Percentiles rank a stretch among this genome's conserved stretches.
Conservation (phyloP, 306 rosid species). For the Cicer yamashitae region DNA sequence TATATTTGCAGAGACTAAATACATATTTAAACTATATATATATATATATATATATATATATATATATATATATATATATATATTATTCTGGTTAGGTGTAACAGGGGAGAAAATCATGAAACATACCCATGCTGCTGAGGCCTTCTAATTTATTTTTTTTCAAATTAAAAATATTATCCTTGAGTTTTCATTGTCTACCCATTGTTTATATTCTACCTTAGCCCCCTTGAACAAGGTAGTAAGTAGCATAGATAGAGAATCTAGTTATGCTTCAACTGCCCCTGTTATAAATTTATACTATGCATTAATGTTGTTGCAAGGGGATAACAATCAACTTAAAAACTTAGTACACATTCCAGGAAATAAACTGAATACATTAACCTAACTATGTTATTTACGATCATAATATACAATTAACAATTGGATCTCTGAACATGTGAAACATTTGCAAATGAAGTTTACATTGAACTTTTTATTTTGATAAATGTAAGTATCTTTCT, state of each 20-base stretch:
- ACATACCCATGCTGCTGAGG: background rate
- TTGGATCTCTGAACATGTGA: background rate
- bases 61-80: too few relatives aligned
- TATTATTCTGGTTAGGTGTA: conserved; percentile 34
- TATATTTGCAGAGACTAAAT: too few relatives aligned
- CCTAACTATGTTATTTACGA: conserved; percentile 28
- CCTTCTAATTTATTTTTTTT: background rate
- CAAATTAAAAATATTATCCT: background rate
- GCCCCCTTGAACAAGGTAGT: background rate
- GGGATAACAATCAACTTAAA: conserved; percentile 15
- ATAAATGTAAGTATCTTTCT: too few relatives aligned
- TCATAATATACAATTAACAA: conserved; percentile 3
- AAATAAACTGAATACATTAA: conserved; percentile 2
- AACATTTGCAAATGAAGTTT: too few relatives aligned
- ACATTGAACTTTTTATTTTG: too few relatives aligned
- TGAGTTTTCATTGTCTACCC: conserved; percentile 9
- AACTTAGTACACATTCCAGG: conserved; percentile 12
- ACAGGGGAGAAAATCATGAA: conserved; percentile 15
- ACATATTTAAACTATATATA: too few relatives aligned
- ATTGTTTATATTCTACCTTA: background rate
- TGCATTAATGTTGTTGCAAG: conserved; percentile 29
- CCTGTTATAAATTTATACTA: conserved; percentile 1
- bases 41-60: too few relatives aligned
- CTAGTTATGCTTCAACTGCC: conserved; percentile 28
- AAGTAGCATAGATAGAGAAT: conserved; percentile 16